Conservation (phyloP, 2,329 filamentous ascomycete genomes). For the Beauveria brongniartii region DNA sequence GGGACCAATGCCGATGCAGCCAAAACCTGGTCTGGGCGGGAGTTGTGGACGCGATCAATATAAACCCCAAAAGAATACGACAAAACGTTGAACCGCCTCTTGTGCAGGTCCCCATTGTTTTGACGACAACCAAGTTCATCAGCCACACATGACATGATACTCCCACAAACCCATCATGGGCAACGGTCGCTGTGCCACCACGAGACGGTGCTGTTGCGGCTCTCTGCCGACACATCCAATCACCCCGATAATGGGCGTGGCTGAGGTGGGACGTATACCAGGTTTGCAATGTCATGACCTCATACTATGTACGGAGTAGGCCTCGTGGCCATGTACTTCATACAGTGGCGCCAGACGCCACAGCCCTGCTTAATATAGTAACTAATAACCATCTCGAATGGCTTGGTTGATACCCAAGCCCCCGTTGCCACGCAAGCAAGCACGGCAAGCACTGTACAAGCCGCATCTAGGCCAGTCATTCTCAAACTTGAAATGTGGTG, state of each 20-base stretch:
- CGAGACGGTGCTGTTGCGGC: background rate
- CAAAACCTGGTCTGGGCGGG: background rate
- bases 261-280: background rate
- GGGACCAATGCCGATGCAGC: background rate
- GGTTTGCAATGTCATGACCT: conserved; percentile 7
- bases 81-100: background rate
- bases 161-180: no score
- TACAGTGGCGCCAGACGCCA: background rate
- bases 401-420: conserved; percentile 8
- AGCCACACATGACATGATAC: conserved; percentile 1
- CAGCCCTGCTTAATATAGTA: conserved; percentile 7
- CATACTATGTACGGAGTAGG: no score
- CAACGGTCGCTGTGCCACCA: background rate
- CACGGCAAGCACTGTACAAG: background rate
- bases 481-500: background rate
- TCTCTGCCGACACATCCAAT: background rate
- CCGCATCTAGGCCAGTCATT: no score
- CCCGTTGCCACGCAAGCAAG: conserved; percentile 6
- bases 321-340: conserved; percentile 9
- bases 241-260: background rate
- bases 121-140: background rate
- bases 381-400: background rate
- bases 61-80: background rate
- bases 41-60: background rate
- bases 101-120: background rate